Percentiles rank a stretch among this genome's conserved stretches.
Conservation (phyloP, 768 basidiomycete genomes). For the Mycena alexandri region DNA sequence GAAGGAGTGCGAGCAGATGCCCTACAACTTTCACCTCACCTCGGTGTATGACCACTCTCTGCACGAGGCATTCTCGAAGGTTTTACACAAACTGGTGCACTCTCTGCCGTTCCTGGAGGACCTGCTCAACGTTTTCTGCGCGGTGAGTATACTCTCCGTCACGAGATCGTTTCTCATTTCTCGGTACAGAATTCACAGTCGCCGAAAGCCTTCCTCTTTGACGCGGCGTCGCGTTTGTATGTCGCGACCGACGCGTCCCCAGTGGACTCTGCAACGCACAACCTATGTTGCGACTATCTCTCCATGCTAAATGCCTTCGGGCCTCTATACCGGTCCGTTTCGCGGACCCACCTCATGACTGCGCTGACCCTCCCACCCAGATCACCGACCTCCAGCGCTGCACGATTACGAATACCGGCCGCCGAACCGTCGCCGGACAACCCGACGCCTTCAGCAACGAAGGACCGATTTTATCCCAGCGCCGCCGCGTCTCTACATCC, state of each 20-base stretch:
- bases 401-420: constrained; percentile 42
- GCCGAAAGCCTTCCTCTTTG: constrained; percentile 94
- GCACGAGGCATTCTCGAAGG: constrained; percentile 92
- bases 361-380: constrained; percentile 36
- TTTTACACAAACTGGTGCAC: constrained; percentile 88
- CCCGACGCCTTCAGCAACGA: constrained; percentile 38
- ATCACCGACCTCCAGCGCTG: constrained; percentile 48
- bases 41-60: constrained; percentile 94
- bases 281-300: constrained; percentile 91
- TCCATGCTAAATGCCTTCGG: constrained; percentile 89
- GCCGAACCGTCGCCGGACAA: constrained; percentile 34
- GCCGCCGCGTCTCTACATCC: constrained; percentile 74
- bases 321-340: constrained; percentile 80
- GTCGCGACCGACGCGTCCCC: constrained; percentile 95
- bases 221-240: constrained; percentile 85
- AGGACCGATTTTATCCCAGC: constrained; percentile 75
- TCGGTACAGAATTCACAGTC: constrained; percentile 84
- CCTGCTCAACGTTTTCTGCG: constrained; percentile 87
- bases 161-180: constrained; percentile 18
- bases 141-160: constrained; percentile 57
- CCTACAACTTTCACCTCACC: constrained; percentile 90
- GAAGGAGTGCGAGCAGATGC: constrained; percentile 81
- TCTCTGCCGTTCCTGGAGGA: constrained; percentile 90
- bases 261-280: constrained; percentile 89
- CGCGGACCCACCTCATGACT: constrained; percentile 19